These are phyloP conservation scores for Populus nigra DNA, from an alignment of 345 rosid genomes.

Conservation along the genomic window DNA sequence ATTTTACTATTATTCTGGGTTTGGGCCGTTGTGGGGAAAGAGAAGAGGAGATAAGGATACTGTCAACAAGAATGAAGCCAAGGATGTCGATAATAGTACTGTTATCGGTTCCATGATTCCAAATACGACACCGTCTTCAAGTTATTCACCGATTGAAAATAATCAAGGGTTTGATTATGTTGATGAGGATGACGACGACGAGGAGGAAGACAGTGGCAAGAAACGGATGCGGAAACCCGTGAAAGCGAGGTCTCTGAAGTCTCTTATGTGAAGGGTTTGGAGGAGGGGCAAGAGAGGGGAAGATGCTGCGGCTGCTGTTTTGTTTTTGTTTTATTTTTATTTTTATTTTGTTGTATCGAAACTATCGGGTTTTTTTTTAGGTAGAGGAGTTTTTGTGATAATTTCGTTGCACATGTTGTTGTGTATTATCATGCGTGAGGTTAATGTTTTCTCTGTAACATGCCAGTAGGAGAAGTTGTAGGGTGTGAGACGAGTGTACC, in stretches of 20 bases:
- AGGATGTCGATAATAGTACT: background rate
- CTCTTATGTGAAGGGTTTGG: constrained; percentile 57
- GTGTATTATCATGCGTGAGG: constrained; percentile 24
- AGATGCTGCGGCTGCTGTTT: background rate
- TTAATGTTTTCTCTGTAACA: constrained; percentile 21
- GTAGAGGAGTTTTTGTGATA: constrained; percentile 6
- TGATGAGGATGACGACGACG: constrained; percentile 37
- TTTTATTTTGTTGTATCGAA: background rate
- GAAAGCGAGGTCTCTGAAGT: constrained; percentile 84
- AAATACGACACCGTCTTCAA: constrained; percentile 28
- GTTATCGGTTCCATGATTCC: background rate
- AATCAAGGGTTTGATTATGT: constrained; percentile 34
- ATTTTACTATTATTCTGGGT: constrained; percentile 94
- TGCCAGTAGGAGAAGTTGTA: constrained; percentile 28
- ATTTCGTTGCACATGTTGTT: constrained; percentile 13
- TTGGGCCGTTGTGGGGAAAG: constrained; percentile 86
- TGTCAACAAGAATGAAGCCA: constrained; percentile 3
- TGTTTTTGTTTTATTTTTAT: background rate
- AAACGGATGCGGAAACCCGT: constrained; percentile 78
- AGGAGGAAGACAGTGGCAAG: constrained; percentile 33
- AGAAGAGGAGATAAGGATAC: constrained; percentile 40
- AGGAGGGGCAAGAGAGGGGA: constrained; percentile 9
- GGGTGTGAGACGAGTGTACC: constrained; percentile 28
- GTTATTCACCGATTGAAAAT: constrained; percentile 17
- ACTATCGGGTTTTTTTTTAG: constrained; percentile 15